Evolutionary conservation across 495 filamentous ascomycete species (phyloP).

Genomic region (Staphylotrichum longicolle): DNA sequence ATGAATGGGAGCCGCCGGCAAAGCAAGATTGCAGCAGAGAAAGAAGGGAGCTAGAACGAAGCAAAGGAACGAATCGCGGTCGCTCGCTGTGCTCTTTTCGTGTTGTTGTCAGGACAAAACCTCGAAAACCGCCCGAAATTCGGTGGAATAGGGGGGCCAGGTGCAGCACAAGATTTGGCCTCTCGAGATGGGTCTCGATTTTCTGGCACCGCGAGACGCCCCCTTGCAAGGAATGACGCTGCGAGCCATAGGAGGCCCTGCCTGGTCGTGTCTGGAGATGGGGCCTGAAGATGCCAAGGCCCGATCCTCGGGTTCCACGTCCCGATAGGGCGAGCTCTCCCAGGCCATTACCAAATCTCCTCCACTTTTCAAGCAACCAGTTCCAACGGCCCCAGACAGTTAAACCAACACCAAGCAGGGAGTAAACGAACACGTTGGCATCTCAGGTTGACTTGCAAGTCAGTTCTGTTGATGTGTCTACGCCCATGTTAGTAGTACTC

Average conservation of each 20-base stretch:
- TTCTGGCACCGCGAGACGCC: conserved; percentile 8
- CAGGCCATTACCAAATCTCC: neutral
- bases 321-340: conserved; percentile 10
- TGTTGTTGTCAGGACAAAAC: neutral
- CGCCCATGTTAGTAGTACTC: too few relatives aligned
- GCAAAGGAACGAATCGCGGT: too few relatives aligned
- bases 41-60: too few relatives aligned
- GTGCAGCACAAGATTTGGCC: conserved; percentile 9
- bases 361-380: conserved; percentile 3
- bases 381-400: too few relatives aligned
- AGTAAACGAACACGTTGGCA: too few relatives aligned
- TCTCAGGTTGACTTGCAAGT: too few relatives aligned
- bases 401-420: neutral
- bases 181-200: conserved; percentile 16
- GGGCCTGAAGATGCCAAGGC: neutral
- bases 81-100: too few relatives aligned
- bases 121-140: neutral
- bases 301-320: neutral
- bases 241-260: conserved; percentile 13
- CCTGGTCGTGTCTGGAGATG: neutral
- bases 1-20: conserved; percentile 5
- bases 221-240: conserved; percentile 16
- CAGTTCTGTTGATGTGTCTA: too few relatives aligned
- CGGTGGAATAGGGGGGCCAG: neutral
- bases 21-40: neutral